A percentile compares a stretch with the other conserved stretches of the same genome.
Conservation (phyloP, 1,284 basidiomycete genomes). For the Athelia psychrophila region DNA sequence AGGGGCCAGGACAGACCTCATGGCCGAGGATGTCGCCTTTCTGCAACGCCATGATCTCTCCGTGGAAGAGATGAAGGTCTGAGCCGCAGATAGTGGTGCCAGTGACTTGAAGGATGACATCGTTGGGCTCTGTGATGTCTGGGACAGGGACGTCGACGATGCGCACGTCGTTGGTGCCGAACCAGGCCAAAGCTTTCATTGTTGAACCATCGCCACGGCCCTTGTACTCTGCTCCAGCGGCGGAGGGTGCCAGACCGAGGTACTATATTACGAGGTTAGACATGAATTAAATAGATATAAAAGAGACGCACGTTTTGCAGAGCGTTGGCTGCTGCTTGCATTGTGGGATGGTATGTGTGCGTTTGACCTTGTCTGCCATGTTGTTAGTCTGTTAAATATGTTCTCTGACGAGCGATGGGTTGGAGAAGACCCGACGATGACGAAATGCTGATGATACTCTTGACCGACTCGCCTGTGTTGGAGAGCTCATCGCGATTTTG, state of each 20-base stretch:
- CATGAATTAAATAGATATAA: neutral
- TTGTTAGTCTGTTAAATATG: conserved; percentile 42
- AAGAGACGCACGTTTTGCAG: conserved; percentile 28
- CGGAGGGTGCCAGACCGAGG: conserved; percentile 41
- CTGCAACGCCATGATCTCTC: conserved; percentile 63
- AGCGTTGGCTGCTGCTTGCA: conserved; percentile 38
- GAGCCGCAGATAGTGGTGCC: conserved; percentile 71
- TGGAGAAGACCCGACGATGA: no score
- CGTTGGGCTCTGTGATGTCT: conserved; percentile 65
- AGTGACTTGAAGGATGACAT: conserved; percentile 66
- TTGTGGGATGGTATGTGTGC: conserved; percentile 18
- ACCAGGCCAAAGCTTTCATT: conserved; percentile 74
- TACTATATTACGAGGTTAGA: conserved; percentile 21
- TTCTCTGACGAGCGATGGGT: conserved; percentile 2
- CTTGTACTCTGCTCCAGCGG: conserved; percentile 47
- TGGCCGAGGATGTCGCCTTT: conserved; percentile 78
- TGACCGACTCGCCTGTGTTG: no score
- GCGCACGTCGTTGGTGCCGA: conserved; percentile 53
- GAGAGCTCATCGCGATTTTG: no score
- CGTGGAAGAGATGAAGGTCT: conserved; percentile 68
- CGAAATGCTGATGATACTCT: no score
- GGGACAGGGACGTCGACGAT: conserved; percentile 63
- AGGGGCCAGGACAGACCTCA: conserved; percentile 41
- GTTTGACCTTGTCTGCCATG: conserved; percentile 46
- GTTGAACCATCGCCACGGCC: conserved; percentile 45